Evolutionary conservation across 2,329 filamentous ascomycete species (phyloP).

Genomic region (Verticillium tricorpus): DNA sequence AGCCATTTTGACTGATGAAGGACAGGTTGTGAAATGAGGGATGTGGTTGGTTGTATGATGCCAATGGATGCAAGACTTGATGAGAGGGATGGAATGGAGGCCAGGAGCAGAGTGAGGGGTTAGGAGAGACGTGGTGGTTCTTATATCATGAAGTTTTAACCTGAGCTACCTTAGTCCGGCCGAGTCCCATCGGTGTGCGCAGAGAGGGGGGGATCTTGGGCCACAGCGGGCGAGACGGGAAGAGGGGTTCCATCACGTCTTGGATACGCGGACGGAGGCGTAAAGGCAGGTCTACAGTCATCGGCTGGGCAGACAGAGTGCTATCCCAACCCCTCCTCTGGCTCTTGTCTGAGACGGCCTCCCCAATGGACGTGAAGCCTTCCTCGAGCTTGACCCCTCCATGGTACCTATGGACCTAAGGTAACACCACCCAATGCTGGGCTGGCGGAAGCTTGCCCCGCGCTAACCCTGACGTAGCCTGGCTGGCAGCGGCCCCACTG

Average conservation of each 20-base stretch:
- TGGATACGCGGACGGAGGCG: neutral
- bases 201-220: neutral
- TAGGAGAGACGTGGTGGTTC: neutral
- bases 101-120: neutral
- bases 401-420: neutral
- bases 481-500: neutral
- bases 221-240: neutral
- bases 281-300: neutral
- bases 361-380: neutral
- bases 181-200: neutral
- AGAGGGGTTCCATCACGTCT: neutral
- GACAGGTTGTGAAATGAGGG: neutral
- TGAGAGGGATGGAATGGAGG: neutral
- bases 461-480: neutral
- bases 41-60: neutral
- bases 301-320: too few species aligned
- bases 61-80: neutral
- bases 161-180: neutral
- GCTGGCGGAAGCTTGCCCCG: neutral
- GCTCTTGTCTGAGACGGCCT: neutral
- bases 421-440: neutral
- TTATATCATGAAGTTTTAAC: neutral
- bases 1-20: slow-evolving; percentile 58
- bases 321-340: neutral
- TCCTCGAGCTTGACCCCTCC: neutral